Base-by-base conservation (phyloP, 768 basidiomycete genomes). In the Cubamyces sp. region DNA sequence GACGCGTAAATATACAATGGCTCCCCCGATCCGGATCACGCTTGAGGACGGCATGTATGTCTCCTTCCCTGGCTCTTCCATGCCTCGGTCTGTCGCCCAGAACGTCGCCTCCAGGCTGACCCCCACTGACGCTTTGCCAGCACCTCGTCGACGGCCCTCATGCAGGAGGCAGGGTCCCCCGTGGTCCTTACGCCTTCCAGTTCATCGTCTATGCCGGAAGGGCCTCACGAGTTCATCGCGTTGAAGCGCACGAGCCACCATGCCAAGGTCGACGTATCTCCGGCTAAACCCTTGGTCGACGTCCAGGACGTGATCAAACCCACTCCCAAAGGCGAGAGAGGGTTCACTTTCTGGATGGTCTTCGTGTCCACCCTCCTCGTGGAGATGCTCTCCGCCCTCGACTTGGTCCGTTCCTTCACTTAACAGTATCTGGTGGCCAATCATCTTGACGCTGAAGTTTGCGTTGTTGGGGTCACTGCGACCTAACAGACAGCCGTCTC, bases 371-470 rank as follows among this genome's bases (percentile, higher is more conserved):
- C 18, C 0, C 55, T 65, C 3, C 21, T 62, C 0, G 61, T 62
- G 26, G 61, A 66, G 45, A 48, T 66, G 42, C 61, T 66, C 2
- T 62, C 61, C 8, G 65, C 61, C 0, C 57, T 66, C 14, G 65
- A 66, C 28, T 48, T 66, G 41, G 64, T 65, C 46, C 39, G 64
- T 46, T 14, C 12, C 1, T 18, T 23, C 4, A 1, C 9, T 34
- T 16, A 14, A 8, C 9, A 26, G 18, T 15, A 14, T 21, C 19
- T n/a, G 1, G 3, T 21, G 12, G 11, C 19, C 21, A 16, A 14
- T 26, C 23, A 6, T 15, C 5, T 30, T 3, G 8, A 40, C 2
- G 23, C 43, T 18, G n/a, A 28, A n/a, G 5, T 9, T 25, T 23
- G 15, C 26, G 15, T 48, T 46, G 11, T n/a, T 48, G 54, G 41